phyloP scores from a whole-genome alignment of 768 basidiomycete genomes.

The Ramaria sp. region DNA sequence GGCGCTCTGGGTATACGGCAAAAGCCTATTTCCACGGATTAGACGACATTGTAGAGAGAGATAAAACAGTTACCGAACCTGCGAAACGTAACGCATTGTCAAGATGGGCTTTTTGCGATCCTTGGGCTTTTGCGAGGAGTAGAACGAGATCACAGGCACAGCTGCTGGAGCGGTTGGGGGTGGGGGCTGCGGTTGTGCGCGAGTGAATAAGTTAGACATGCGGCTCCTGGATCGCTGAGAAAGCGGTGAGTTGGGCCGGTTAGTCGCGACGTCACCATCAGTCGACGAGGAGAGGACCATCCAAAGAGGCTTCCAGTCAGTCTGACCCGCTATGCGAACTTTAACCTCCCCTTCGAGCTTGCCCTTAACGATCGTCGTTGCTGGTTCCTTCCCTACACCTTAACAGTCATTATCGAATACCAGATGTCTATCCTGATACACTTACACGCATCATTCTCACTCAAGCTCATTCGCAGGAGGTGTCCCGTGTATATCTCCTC shows the following conservation, averaged over 20 bases:
- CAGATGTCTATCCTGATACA: neutral
- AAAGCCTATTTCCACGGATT: constrained; percentile 49
- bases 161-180: constrained; percentile 11
- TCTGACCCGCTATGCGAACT: constrained; percentile 89
- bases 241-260: neutral
- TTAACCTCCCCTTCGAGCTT: constrained; percentile 88
- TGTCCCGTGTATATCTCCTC: constrained; percentile 98
- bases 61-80: neutral
- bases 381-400: constrained; percentile 35
- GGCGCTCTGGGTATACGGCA: constrained; percentile 93
- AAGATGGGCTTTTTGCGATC: constrained; percentile 66
- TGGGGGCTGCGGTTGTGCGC: constrained; percentile 14
- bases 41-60: neutral
- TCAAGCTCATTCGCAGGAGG: constrained; percentile 69
- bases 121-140: constrained; percentile 52
- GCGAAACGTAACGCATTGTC: constrained; percentile 52
- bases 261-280: neutral
- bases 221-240: constrained; percentile 31
- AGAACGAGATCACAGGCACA: constrained; percentile 45
- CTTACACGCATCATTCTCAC: constrained; percentile 27
- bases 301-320: constrained; percentile 93
- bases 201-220: constrained; percentile 53
- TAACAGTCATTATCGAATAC: neutral
- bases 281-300: constrained; percentile 53
- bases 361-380: constrained; percentile 55